Evolutionary conservation across 257 asterid genomes (phyloP).

Genomic region (Parsonsia alboflavescens): DNA sequence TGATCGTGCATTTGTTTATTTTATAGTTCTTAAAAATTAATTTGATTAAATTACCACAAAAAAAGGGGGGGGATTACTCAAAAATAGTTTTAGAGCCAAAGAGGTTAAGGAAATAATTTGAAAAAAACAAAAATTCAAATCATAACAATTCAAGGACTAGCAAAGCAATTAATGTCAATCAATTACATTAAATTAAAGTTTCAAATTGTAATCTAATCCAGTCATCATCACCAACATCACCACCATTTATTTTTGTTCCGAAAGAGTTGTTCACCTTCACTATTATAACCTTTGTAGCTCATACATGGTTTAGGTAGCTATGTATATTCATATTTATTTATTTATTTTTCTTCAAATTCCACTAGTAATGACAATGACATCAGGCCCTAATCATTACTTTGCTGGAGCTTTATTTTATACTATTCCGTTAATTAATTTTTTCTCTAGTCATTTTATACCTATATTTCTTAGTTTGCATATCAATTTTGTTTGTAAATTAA

Average conservation of each 20-base stretch:
- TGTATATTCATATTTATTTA: not conserved
- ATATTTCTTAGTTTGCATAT: not conserved
- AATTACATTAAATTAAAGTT: too few relatives aligned
- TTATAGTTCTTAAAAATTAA: too few relatives aligned
- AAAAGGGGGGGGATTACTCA: too few relatives aligned
- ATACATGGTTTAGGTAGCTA: conserved; percentile 13
- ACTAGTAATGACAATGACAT: conserved; percentile 9
- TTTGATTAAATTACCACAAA: too few relatives aligned
- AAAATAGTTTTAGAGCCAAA: too few relatives aligned
- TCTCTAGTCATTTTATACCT: not conserved
- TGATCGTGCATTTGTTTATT: too few relatives aligned
- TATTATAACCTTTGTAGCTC: not conserved
- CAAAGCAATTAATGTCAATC: too few relatives aligned
- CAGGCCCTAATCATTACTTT: conserved; percentile 2
- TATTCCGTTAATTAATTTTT: not conserved
- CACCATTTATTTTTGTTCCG: not conserved
- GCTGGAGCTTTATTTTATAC: not conserved
- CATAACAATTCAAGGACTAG: too few relatives aligned
- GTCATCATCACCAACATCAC: not conserved
- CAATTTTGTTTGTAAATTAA: not conserved
- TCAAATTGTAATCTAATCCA: too few relatives aligned
- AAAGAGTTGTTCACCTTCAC: not conserved
- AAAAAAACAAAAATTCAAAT: too few relatives aligned
- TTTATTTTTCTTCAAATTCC: not conserved
- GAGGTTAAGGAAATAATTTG: too few relatives aligned